Base-by-base conservation (phyloP, 2,329 filamentous ascomycete genomes). In the Hypoxylon sp. region DNA sequence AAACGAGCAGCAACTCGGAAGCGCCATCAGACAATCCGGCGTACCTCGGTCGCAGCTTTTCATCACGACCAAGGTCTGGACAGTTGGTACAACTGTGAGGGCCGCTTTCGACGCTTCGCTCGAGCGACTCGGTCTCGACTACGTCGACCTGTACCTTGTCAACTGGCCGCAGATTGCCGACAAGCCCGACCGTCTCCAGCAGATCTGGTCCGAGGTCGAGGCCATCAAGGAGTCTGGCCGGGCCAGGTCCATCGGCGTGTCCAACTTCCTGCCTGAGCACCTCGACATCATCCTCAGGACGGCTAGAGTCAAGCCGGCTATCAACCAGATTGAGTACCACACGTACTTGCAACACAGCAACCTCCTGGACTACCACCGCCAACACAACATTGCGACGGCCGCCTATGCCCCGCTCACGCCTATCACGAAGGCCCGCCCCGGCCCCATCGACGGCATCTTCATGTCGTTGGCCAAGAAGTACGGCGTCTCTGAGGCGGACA, bases 311-410 rank as follows among this genome's bases (percentile, higher is more conserved):
- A 77, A 82, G 2, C 93, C 93, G 0, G 89, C 87, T 6, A 86
- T 92, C 68, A 94, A 95, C 82, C 92, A 96, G 84, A 92, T 95
- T 75, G 92, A 95, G 82, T 90, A 88, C 75, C 91, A 96, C 79
- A 92, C 92, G 0, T 93, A 93, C 77, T 83, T 92, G 56, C 90
- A 92, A 79, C 90, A 91, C 76, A 83, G 83, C 5, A 82, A 84
- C 64, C 81, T 92, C 11, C 60, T 92, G 32, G 79, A 82, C 15
- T 92, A 87, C 79, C 86, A 86, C 77, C 83, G 83, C 72, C 78
- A 85, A 74, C 81, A 90, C 74, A 79, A 82, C 60, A 91, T 92
- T 68, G 85, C 86, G 3, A 77, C 86, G 2, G 80, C 84, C 5
- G 85, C 85, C 7, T 91, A 89, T 77, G 83, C 75, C 0, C 86